Percentiles rank a stretch among this genome's conserved stretches.
phyloP scores from a whole-genome alignment of 805 yeast species.

The Candida schatavii region DNA sequence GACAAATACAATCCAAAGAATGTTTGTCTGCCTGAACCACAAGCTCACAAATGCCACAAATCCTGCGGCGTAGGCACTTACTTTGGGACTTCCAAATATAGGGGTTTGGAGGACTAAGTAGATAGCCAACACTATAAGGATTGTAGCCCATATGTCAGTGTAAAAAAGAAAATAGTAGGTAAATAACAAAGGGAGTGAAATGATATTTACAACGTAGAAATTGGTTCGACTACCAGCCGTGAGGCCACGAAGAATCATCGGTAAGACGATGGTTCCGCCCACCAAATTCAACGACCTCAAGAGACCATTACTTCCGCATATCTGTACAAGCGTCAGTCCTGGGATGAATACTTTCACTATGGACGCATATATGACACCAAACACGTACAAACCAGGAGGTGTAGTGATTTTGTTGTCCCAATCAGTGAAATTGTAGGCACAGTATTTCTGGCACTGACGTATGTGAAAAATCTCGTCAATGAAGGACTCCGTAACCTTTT shows the following conservation, averaged over 20 bases:
- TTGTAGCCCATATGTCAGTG: conserved; percentile 91
- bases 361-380: conserved; percentile 40
- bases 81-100: conserved; percentile 10
- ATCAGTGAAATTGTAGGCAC: conserved; percentile 52
- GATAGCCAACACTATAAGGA: conserved; percentile 57
- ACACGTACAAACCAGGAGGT: conserved; percentile 84
- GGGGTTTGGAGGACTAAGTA: conserved; percentile 39
- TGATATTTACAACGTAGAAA: conserved; percentile 26
- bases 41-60: conserved; percentile 60
- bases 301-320: conserved; percentile 17
- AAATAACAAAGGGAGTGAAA: conserved; percentile 65
- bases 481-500: conserved; percentile 27
- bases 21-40: conserved; percentile 85
- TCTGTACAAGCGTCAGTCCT: conserved; percentile 22
- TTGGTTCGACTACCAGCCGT: conserved; percentile 6
- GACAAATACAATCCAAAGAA: conserved; percentile 76
- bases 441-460: conserved; percentile 70
- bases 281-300: conserved; percentile 54
- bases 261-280: conserved; percentile 60
- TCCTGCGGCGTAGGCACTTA: conserved; percentile 42
- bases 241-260: conserved; percentile 37
- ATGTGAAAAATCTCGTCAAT: conserved; percentile 87
- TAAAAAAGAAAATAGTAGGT: conserved; percentile 78
- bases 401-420: conserved; percentile 94
- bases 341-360: conserved; percentile 28